Evolutionary conservation across 2,329 filamentous ascomycete genomes (phyloP).

Genomic region (Botryotinia calthae): DNA sequence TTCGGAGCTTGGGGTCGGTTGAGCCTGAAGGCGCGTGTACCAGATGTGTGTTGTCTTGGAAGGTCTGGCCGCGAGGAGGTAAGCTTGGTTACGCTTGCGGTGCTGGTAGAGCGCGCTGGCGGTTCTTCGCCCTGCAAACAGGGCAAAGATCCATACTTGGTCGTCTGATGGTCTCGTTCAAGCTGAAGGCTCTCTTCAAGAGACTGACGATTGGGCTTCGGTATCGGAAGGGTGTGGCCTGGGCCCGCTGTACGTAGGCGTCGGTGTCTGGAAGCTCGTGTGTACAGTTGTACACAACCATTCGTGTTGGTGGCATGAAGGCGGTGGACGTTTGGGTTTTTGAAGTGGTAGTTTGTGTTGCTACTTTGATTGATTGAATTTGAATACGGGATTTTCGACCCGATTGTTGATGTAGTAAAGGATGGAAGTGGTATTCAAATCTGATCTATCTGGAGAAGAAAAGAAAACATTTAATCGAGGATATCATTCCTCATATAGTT

Average conservation of each 20-base stretch:
- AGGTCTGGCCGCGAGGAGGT: background rate
- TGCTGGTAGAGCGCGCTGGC: background rate
- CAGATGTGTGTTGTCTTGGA: background rate
- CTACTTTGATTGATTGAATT: background rate
- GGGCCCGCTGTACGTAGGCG: background rate
- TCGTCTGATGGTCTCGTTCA: background rate
- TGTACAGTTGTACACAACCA: slow-evolving; percentile 3
- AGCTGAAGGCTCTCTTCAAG: background rate
- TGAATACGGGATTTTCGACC: background rate
- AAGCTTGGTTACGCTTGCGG: too few relatives aligned
- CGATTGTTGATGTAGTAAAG: background rate
- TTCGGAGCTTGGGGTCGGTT: too few relatives aligned
- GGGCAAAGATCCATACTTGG: background rate
- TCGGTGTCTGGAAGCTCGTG: background rate
- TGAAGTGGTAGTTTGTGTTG: background rate
- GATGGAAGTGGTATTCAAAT: background rate
- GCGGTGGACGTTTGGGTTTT: background rate
- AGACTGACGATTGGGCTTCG: background rate
- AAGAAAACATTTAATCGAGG: too few relatives aligned
- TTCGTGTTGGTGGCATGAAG: background rate
- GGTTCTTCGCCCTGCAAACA: background rate
- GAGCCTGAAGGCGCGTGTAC: background rate
- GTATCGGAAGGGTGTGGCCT: background rate
- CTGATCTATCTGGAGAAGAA: background rate
- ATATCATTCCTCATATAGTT: background rate